These are phyloP conservation scores for Neofusicoccum cordaticola DNA, from an alignment of 2,329 filamentous ascomycete genomes.

Conservation along the genomic window DNA sequence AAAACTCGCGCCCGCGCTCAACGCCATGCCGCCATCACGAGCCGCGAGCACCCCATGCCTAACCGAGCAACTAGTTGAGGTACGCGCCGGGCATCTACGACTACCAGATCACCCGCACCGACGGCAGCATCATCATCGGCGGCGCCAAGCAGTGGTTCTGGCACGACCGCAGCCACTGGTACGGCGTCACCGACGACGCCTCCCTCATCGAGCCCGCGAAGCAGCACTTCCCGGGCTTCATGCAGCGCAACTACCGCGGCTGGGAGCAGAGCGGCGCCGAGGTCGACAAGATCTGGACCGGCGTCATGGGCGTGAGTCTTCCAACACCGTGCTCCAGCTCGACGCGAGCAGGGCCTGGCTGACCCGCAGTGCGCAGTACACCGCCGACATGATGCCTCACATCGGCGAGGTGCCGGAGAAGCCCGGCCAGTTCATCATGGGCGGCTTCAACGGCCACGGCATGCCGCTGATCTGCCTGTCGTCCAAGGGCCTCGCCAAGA, in stretches of 20 bases:
- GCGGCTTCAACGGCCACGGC: slow-evolving; percentile 53
- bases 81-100: slow-evolving; percentile 22
- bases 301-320: slow-evolving; percentile 33
- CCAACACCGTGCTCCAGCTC: background rate
- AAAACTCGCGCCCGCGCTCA: background rate
- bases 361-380: slow-evolving; percentile 42
- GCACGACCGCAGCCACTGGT: slow-evolving; percentile 41
- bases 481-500: slow-evolving; percentile 41
- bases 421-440: slow-evolving; percentile 44
- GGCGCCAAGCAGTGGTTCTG: slow-evolving; percentile 40
- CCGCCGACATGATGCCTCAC: slow-evolving; percentile 42
- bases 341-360: slow-evolving; percentile 17
- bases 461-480: slow-evolving; percentile 48
- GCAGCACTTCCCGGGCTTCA: slow-evolving; percentile 49
- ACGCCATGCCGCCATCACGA: background rate
- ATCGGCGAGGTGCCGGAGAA: slow-evolving; percentile 44
- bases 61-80: background rate
- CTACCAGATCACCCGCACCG: slow-evolving; percentile 46
- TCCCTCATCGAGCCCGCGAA: slow-evolving; percentile 42
- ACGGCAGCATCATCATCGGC: slow-evolving; percentile 47
- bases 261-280: slow-evolving; percentile 47
- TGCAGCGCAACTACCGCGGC: slow-evolving; percentile 48
- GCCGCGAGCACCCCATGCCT: background rate
- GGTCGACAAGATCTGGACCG: slow-evolving; percentile 43
- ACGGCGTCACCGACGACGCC: slow-evolving; percentile 47